Evolutionary conservation across 306 rosid genomes (phyloP).

Genomic region (Cicer yamashitae): DNA sequence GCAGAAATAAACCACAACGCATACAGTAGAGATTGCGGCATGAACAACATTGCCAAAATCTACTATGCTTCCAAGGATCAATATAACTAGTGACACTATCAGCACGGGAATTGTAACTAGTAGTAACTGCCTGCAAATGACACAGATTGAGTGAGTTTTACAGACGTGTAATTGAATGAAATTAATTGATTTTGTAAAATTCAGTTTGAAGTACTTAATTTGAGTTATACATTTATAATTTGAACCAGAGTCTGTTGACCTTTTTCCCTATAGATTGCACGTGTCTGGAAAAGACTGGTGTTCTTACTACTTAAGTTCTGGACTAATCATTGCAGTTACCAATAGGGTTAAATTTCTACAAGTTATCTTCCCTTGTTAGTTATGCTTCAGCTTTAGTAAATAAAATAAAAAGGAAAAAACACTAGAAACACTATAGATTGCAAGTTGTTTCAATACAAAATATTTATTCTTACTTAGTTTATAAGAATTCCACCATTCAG

Average conservation of each 20-base stretch:
- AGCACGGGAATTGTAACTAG: conserved; percentile 76
- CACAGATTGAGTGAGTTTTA: conserved; percentile 17
- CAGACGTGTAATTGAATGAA: neutral
- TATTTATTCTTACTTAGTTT: neutral
- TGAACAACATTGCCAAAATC: conserved; percentile 53
- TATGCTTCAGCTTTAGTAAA: conserved; percentile 1
- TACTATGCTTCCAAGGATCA: conserved; percentile 56
- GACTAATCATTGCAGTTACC: conserved; percentile 9
- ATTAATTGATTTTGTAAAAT: neutral
- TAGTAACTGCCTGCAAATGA: conserved; percentile 63
- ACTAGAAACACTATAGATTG: neutral
- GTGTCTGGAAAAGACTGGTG: neutral
- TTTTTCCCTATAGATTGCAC: neutral
- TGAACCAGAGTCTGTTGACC: neutral
- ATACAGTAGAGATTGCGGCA: conserved; percentile 67
- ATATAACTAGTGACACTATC: conserved; percentile 58
- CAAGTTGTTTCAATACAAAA: neutral
- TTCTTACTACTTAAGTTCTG: conserved; percentile 20
- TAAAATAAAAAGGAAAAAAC: neutral
- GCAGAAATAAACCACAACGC: conserved; percentile 73
- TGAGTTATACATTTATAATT: neutral
- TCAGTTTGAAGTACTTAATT: neutral
- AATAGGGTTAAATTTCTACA: conserved; percentile 26
- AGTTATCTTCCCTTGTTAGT: conserved; percentile 6
- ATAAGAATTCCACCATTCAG: conserved; percentile 5